Conservation (phyloP, 2,329 filamentous ascomycete species). For the Fusarium dlaminii region DNA sequence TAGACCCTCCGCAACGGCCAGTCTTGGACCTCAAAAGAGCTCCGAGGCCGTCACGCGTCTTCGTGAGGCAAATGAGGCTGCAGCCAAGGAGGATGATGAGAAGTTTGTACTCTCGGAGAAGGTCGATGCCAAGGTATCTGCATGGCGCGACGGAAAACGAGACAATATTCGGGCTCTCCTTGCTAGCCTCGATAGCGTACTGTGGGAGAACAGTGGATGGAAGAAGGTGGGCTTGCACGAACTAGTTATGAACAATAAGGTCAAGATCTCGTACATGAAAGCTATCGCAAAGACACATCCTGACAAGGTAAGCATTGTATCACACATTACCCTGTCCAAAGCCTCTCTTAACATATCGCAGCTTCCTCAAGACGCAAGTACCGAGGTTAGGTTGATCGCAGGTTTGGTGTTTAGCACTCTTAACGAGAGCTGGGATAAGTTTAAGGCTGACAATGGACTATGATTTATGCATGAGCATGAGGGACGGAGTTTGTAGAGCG, state of each 20-base stretch:
- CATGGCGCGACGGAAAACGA: slow-evolving; percentile 90
- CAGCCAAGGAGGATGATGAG: slow-evolving; percentile 89
- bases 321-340: not conserved
- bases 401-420: slow-evolving; percentile 73
- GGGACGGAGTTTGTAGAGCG: slow-evolving; percentile 42
- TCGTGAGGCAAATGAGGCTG: slow-evolving; percentile 84
- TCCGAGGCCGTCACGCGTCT: slow-evolving; percentile 84
- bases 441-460: slow-evolving; percentile 74
- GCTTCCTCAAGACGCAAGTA: slow-evolving; percentile 71
- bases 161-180: slow-evolving; percentile 91
- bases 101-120: slow-evolving; percentile 88
- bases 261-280: slow-evolving; percentile 99
- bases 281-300: slow-evolving; percentile 98
- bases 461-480: slow-evolving; percentile 47
- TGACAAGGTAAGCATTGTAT: slow-evolving; percentile 79
- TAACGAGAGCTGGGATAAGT: slow-evolving; percentile 79
- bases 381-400: slow-evolving; percentile 73
- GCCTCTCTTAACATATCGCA: slow-evolving; percentile 44
- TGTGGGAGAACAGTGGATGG: slow-evolving; percentile 95
- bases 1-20: slow-evolving; percentile 52
- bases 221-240: slow-evolving; percentile 97
- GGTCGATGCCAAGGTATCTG: slow-evolving; percentile 80
- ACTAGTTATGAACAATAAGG: slow-evolving; percentile 89
- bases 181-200: slow-evolving; percentile 84
- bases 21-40: slow-evolving; percentile 58